Evolutionary conservation across 1,284 basidiomycete species (phyloP).

Genomic region (Uromyces viciae-fabae): DNA sequence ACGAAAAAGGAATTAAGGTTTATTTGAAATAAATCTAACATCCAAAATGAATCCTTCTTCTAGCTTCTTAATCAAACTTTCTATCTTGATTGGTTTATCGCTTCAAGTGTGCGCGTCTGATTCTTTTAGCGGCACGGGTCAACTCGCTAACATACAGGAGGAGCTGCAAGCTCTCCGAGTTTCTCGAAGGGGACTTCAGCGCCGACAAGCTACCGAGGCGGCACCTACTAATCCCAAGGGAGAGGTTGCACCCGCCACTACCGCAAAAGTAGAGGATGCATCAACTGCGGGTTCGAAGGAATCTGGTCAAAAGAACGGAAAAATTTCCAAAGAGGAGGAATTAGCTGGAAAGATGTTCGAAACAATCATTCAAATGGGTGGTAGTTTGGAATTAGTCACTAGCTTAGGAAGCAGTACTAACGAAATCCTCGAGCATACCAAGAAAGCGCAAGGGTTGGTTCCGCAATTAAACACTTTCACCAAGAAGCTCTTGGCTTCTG

Average conservation of each 20-base stretch:
- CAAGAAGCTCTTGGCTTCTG: neutral
- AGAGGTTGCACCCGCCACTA: neutral
- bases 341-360: conserved; percentile 10
- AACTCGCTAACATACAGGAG: neutral
- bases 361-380: neutral
- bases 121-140: neutral
- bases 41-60: conserved; percentile 13
- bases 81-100: conserved; percentile 15
- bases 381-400: conserved; percentile 8
- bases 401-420: conserved; percentile 11
- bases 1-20: neutral
- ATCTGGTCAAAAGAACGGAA: neutral
- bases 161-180: neutral
- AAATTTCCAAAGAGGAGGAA: neutral
- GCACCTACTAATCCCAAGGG: neutral
- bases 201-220: neutral
- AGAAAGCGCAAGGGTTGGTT: neutral
- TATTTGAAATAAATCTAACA: too few species aligned
- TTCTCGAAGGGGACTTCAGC: neutral
- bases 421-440: neutral
- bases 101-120: conserved; percentile 4
- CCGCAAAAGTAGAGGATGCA: neutral
- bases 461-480: neutral
- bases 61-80: conserved; percentile 2
- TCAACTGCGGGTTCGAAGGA: neutral